phyloP scores from a whole-genome alignment of 352 stramenopile species.

The Globisporangium orthogonon region DNA sequence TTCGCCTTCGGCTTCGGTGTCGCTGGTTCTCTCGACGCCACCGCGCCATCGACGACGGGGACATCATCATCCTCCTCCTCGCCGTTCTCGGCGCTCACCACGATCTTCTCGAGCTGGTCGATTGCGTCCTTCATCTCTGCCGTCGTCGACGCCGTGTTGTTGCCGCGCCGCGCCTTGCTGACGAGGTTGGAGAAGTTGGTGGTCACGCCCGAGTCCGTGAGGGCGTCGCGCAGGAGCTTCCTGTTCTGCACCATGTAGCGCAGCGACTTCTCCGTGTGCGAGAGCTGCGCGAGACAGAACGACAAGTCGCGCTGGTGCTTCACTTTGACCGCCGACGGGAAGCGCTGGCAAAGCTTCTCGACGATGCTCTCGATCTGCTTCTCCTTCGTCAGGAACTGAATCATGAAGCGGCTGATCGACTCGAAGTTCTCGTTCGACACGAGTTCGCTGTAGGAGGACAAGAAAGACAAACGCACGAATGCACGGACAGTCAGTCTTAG shows the following conservation, averaged over 20 bases:
- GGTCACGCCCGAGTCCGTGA: conserved; percentile 90
- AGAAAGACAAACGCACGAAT: conserved; percentile 1
- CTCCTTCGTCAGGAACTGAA: conserved; percentile 97
- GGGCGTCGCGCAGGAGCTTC: conserved; percentile 88
- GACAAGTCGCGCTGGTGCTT: conserved; percentile 85
- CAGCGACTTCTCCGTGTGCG: conserved; percentile 92
- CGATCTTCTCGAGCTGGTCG: conserved; percentile 61
- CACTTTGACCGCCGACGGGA: conserved; percentile 72
- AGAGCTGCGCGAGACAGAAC: conserved; percentile 93
- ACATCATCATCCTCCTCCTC: conserved; percentile 35
- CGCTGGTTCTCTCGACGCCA: conserved; percentile 13
- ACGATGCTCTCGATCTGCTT: conserved; percentile 84
- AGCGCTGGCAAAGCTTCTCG: conserved; percentile 93
- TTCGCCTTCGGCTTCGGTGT: conserved; percentile 31
- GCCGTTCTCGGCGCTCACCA: conserved; percentile 39
- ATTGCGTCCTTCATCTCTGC: conserved; percentile 71
- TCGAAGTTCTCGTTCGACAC: conserved; percentile 89
- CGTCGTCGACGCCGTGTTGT: conserved; percentile 26
- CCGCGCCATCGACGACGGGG: not conserved
- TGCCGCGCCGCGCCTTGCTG: conserved; percentile 38
- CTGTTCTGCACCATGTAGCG: conserved; percentile 88
- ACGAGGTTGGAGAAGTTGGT: conserved; percentile 88
- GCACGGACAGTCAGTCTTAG: not conserved
- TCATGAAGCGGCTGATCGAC: conserved; percentile 93
- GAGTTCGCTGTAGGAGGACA: conserved; percentile 38